Base-by-base conservation (phyloP, 1,284 basidiomycete species). In the Stygiomarasmius scandens region DNA sequence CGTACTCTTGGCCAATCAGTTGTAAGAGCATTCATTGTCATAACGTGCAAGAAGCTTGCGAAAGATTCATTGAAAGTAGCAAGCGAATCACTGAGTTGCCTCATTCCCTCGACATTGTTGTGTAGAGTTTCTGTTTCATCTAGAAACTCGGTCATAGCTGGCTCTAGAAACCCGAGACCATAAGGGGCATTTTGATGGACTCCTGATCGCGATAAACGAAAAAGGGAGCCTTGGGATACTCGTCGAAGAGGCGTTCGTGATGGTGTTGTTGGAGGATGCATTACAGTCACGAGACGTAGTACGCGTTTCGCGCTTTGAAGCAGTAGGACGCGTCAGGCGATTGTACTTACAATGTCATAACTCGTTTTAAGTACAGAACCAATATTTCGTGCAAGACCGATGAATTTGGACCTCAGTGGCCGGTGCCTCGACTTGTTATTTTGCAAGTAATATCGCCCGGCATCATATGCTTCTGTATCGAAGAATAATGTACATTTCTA, bases 11-110 rank as follows among this genome's bases (percentile, higher is more conserved):
- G 85, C 94, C 94, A 97, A 70, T 96, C 95, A 0, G 89, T 88
- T 25, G 94, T 95, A 62, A 96, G 84, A 1, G 93, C 89, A 67
- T 96, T 96, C 93, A 97, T 96, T 70, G 94, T 90, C 83, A 97
- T 86, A 10, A 90, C 87, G 71, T 95, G 96, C 19, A 97, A 74
- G 81, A 89, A 96, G 70, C 92, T 93, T 10, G 94, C 90, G 68
- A 98, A 98, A 41, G 88, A 88, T 71, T 98, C 95, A 69, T 97
- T 96, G 78, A 98, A 97, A 11, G 84, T 87, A 3, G 85, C 83
- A 49, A 98, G 79, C 19, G 92, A 88, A 50, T 88, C 79, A 68
- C 91, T 87, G 56, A 97, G 82, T 22, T 78, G 76, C 56, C 83
- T 82, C 64, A 97, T 79, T 22, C 82, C 84, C 60, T 90, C 84